Evolutionary conservation across 768 basidiomycete species (phyloP), one percentile per base, ranked within the genome.

Genomic region (Leccinum fibrillosum): DNA sequence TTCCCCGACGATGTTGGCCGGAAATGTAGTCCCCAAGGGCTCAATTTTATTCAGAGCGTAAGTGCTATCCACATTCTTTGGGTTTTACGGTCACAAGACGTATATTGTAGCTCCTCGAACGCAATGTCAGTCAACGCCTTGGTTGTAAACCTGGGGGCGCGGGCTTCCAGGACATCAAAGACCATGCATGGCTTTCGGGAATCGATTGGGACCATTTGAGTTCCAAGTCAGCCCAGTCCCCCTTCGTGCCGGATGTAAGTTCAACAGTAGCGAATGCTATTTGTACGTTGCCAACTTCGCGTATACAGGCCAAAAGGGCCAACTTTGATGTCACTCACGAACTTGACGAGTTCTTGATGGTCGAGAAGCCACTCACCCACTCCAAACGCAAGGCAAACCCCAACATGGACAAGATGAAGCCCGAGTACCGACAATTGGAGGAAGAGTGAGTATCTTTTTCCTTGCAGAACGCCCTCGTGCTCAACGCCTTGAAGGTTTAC

Each of bases 251-350:
- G 49, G 92, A 97, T 68, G 94, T 98, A 67, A 65, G 94, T 88
- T 19, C 50, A 25, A n/a, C 12, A 15, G 42, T 47, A 2, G 13
- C 23, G 12, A 19, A 37, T 35, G 1, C 44, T 47, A 21, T 19
- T 23, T 42, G 4, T 30, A 28, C 19, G 11, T 51, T 42, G 10
- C 57, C 62, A 3, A 67, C 54, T 28, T 35, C 37, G 26, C 21
- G 11, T 19, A 21, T 34, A 26, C 68, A 99, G 95, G 86, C 89
- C 74, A 94, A 95, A 71, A 89, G 89, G 74, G 92, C 94, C n/a
- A 98, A 99, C 73, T 99, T 98, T 73, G 96, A 99, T 69, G 89
- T 97, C 37, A 86, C 93, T 35, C 94, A 98, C 68, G 97, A 98
- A 76, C 83, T 99, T 10, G 95, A 99, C 70, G 97, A 99, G 72